These are phyloP conservation scores for Plasmodium cynomolgi DNA, from an alignment of 169 alveolate species.

Conservation along the genomic window DNA sequence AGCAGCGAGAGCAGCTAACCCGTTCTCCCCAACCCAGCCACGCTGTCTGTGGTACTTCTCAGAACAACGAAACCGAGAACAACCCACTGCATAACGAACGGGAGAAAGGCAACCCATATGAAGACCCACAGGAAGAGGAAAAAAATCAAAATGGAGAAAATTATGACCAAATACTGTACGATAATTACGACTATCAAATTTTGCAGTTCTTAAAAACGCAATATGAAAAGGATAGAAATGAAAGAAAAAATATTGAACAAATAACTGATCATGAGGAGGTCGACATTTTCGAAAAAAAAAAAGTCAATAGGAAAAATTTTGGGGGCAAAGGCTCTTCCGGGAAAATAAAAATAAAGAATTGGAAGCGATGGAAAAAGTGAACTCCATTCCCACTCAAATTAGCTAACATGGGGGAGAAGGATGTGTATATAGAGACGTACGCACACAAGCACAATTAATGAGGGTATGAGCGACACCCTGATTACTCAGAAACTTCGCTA, in stretches of 20 bases:
- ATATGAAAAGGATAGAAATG: conserved; percentile 43
- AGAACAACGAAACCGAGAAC: not conserved
- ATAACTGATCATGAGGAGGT: conserved; percentile 18
- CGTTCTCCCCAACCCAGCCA: not conserved
- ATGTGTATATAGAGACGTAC: not conserved
- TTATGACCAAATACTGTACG: conserved; percentile 51
- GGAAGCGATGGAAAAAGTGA: conserved; percentile 73
- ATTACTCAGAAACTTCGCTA: not conserved
- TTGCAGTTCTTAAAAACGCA: conserved; percentile 49
- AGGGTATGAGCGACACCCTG: not conserved
- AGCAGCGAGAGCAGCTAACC: not conserved
- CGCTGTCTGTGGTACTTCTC: not conserved
- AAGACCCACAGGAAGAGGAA: not conserved
- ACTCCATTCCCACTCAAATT: not conserved
- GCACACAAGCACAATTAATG: not conserved
- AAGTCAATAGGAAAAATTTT: conserved; percentile 59
- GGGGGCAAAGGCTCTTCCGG: conserved; percentile 75
- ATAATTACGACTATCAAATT: conserved; percentile 48
- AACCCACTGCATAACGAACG: not conserved
- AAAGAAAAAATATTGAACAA: conserved; percentile 59
- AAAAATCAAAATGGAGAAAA: not conserved
- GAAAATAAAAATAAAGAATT: conserved; percentile 63
- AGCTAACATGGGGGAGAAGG: not conserved
- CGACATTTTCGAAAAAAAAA: conserved; percentile 42
- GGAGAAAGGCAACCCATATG: not conserved